Evolutionary conservation across 192 early-diverging fungal genomes (phyloP).

Genomic region (Geranomyces variabilis): DNA sequence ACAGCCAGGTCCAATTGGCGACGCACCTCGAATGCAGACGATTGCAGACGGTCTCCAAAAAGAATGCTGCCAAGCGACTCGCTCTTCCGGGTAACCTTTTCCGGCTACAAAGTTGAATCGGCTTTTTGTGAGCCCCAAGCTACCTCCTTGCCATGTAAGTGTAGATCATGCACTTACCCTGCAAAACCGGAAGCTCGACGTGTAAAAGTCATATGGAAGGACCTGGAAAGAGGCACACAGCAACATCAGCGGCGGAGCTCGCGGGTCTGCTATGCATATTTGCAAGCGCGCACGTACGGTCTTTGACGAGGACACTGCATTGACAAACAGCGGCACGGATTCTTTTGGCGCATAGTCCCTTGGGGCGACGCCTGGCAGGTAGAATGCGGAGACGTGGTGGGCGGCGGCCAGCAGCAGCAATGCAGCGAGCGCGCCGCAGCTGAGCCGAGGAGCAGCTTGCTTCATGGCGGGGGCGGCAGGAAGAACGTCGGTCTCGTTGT

Average conservation of each 20-base stretch:
- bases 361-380: constrained; percentile 92
- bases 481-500: too few relatives aligned
- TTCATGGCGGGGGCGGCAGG: too few relatives aligned
- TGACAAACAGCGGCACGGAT: constrained; percentile 78
- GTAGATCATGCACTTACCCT: constrained; percentile 30
- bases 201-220: constrained; percentile 87
- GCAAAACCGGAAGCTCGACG: constrained; percentile 69
- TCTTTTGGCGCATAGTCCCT: constrained; percentile 75
- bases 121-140: constrained; percentile 39
- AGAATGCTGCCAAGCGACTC: constrained; percentile 91
- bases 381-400: constrained; percentile 63
- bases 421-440: too few relatives aligned
- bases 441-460: too few relatives aligned
- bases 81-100: constrained; percentile 48
- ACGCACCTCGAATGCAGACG: constrained; percentile 75
- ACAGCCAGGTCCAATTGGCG: neutral
- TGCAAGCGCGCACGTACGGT: constrained; percentile 24
- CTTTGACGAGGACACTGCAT: constrained; percentile 78
- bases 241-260: too few relatives aligned
- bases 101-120: constrained; percentile 37
- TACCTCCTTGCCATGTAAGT: too few relatives aligned
- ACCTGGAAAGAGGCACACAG: too few relatives aligned
- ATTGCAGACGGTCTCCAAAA: constrained; percentile 94
- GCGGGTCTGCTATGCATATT: too few relatives aligned
- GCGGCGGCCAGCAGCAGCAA: neutral